Conservation (phyloP, 2,329 filamentous ascomycete genomes). For the Colletotrichum lini region DNA sequence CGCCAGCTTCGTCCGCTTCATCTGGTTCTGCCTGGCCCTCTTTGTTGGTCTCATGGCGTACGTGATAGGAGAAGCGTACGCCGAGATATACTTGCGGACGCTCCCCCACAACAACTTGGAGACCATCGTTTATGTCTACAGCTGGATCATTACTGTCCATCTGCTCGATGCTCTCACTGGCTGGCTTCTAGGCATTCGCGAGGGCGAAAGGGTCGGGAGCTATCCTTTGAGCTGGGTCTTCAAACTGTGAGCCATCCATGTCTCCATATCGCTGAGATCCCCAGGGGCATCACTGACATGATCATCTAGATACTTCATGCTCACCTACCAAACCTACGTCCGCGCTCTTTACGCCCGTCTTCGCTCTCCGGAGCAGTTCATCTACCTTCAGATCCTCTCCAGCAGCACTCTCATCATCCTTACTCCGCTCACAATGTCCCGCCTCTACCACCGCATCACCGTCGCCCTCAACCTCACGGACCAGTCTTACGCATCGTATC, state of each 20-base stretch:
- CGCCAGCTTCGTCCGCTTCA: conserved; percentile 76
- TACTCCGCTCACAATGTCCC: conserved; percentile 75
- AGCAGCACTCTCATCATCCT: conserved; percentile 75
- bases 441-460: conserved; percentile 69
- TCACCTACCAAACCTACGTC: conserved; percentile 81
- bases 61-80: conserved; percentile 77
- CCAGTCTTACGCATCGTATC: conserved; percentile 74
- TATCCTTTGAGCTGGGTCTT: conserved; percentile 81
- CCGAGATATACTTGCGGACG: conserved; percentile 77
- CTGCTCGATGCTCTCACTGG: conserved; percentile 75
- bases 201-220: conserved; percentile 77
- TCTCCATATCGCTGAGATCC: background rate
- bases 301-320: conserved; percentile 71
- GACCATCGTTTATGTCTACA: conserved; percentile 79
- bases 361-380: conserved; percentile 75
- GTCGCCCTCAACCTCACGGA: conserved; percentile 68
- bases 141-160: conserved; percentile 77
- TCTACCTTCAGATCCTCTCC: conserved; percentile 75
- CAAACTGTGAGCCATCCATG: conserved; percentile 68
- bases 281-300: conserved; percentile 21
- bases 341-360: conserved; percentile 78
- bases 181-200: conserved; percentile 76
- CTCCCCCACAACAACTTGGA: conserved; percentile 76
- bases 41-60: conserved; percentile 75
- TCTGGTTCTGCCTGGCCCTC: conserved; percentile 78